Conservation (phyloP, 2,329 filamentous ascomycete genomes). For the Cladophialophora immunda region DNA sequence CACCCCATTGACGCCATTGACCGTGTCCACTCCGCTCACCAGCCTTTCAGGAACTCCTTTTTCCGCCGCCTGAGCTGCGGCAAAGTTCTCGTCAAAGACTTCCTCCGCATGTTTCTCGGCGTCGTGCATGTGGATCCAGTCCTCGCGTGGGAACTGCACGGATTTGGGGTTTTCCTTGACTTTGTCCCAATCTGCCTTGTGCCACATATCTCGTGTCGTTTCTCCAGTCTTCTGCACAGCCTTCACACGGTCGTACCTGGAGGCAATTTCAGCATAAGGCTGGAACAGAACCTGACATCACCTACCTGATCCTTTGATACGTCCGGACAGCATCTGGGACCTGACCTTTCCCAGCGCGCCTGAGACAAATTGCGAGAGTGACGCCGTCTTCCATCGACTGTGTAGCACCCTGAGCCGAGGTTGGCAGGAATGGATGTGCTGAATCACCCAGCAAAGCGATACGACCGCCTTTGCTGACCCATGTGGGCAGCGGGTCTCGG, state of each 20-base stretch:
- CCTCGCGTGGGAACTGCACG: constrained; percentile 50
- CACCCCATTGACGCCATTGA: constrained; percentile 53
- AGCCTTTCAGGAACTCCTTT: constrained; percentile 18
- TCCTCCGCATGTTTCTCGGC: constrained; percentile 58
- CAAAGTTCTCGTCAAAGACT: constrained; percentile 45
- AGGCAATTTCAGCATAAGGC: constrained; percentile 3
- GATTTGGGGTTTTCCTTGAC: constrained; percentile 35
- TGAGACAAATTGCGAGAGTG: constrained; percentile 56
- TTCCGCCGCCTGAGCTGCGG: constrained; percentile 21
- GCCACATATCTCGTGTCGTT: constrained; percentile 40
- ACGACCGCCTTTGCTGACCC: constrained; percentile 51
- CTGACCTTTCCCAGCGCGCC: constrained; percentile 39
- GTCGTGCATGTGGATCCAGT: constrained; percentile 61
- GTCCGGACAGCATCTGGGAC: constrained; percentile 39
- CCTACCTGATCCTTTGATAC: constrained; percentile 36
- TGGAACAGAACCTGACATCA: background rate
- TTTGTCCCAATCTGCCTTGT: constrained; percentile 38
- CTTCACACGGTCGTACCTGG: constrained; percentile 41
- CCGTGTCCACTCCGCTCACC: constrained; percentile 12
- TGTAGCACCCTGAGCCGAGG: constrained; percentile 58
- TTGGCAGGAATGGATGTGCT: constrained; percentile 61
- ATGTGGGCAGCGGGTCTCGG: constrained; percentile 37
- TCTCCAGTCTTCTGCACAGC: constrained; percentile 40
- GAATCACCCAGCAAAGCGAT: constrained; percentile 61
- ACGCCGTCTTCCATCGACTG: constrained; percentile 62